Percentiles rank a stretch among this genome's conserved stretches.
These are phyloP conservation scores for Ophiostoma sp. DNA, from an alignment of 2,329 filamentous ascomycete genomes.

Conservation along the genomic window DNA sequence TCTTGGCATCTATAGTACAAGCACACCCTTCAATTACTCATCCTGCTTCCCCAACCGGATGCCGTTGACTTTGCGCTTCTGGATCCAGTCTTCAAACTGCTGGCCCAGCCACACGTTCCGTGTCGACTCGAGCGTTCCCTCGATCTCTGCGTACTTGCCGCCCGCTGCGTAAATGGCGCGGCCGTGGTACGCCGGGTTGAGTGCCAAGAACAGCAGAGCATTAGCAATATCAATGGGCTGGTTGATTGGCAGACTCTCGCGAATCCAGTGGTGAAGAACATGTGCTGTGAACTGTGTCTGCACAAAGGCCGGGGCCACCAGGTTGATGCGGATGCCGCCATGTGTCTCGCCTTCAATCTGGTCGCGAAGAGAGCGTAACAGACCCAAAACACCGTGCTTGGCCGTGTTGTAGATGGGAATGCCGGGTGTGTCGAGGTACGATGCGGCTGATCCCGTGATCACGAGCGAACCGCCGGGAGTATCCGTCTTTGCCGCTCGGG, in stretches of 20 bases:
- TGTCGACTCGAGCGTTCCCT: slow-evolving; percentile 33
- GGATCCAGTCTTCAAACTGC: slow-evolving; percentile 28
- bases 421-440: slow-evolving; percentile 16
- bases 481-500: neutral
- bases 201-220: slow-evolving; percentile 42
- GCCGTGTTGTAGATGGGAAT: slow-evolving; percentile 21
- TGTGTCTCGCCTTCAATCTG: slow-evolving; percentile 35
- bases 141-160: slow-evolving; percentile 33
- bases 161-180: slow-evolving; percentile 34
- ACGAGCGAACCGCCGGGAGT: neutral
- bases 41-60: slow-evolving; percentile 22
- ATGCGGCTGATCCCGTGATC: slow-evolving; percentile 22
- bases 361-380: slow-evolving; percentile 33
- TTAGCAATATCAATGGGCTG: slow-evolving; percentile 44
- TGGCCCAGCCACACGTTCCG: slow-evolving; percentile 35
- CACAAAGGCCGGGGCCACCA: slow-evolving; percentile 23
- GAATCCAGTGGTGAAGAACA: slow-evolving; percentile 45
- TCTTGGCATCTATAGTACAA: neutral
- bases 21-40: neutral
- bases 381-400: slow-evolving; percentile 21
- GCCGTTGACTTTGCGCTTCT: neutral
- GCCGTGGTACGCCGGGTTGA: slow-evolving; percentile 32
- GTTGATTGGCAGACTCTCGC: slow-evolving; percentile 45
- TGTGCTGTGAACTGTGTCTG: slow-evolving; percentile 50
- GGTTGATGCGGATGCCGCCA: slow-evolving; percentile 27